These are phyloP conservation scores for Orobanche coerulescens DNA, from an alignment of 257 asterid species.

Conservation along the genomic window DNA sequence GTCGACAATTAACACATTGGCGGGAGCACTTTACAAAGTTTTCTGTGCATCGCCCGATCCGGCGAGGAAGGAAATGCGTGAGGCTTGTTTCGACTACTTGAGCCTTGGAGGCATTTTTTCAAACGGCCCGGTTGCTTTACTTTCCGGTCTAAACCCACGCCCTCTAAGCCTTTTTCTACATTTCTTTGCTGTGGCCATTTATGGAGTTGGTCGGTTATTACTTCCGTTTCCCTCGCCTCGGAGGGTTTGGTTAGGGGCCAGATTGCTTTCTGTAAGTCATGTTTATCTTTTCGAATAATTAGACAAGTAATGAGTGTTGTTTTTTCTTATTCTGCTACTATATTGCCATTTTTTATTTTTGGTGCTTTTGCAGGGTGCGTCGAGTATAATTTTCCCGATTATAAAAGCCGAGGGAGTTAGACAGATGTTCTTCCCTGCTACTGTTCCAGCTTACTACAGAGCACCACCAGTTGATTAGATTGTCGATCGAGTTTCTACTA, in stretches of 20 bases:
- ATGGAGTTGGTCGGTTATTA: conserved; percentile 54
- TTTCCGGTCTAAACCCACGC: conserved; percentile 68
- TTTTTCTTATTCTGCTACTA: not conserved
- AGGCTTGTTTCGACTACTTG: conserved; percentile 65
- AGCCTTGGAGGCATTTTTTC: conserved; percentile 60
- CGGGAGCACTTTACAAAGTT: conserved; percentile 65
- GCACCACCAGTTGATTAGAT: conserved; percentile 35
- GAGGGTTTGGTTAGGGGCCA: conserved; percentile 44
- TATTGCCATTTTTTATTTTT: not conserved
- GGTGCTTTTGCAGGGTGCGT: conserved; percentile 40
- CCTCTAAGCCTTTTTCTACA: conserved; percentile 60
- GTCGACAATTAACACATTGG: conserved; percentile 73
- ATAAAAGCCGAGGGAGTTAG: conserved; percentile 64
- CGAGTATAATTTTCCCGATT: conserved; percentile 65
- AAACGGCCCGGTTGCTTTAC: conserved; percentile 50
- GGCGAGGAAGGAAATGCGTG: conserved; percentile 61
- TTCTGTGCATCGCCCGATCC: conserved; percentile 67
- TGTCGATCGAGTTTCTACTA: not conserved
- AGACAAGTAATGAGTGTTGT: not conserved
- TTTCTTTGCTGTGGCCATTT: conserved; percentile 66
- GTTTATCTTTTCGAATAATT: not conserved
- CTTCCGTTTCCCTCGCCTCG: conserved; percentile 64
- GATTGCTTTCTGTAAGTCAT: conserved; percentile 47
- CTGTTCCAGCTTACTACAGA: conserved; percentile 69
- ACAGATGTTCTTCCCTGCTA: conserved; percentile 73